Evolutionary conservation across 140 eudicot genomes (phyloP).

Genomic region (Ambrosia hybrid): DNA sequence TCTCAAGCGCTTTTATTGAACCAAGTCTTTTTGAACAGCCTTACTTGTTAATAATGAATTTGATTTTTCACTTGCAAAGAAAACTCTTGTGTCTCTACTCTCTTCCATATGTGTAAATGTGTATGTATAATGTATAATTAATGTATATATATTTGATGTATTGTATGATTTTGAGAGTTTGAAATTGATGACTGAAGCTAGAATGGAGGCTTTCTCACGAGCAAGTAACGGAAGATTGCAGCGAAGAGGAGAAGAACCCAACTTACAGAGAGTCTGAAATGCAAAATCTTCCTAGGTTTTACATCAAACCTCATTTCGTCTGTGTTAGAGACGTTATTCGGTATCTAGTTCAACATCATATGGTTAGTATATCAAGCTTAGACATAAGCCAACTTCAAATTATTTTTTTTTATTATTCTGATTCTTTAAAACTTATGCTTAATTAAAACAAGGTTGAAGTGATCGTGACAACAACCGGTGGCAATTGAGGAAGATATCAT

Average conservation of each 20-base stretch:
- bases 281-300: slow-evolving; percentile 88
- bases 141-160: background rate
- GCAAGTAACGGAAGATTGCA: slow-evolving; percentile 61
- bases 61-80: too few species aligned
- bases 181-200: slow-evolving; percentile 52
- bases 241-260: slow-evolving; percentile 64
- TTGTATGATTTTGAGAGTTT: slow-evolving; percentile 21
- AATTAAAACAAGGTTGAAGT: slow-evolving; percentile 67
- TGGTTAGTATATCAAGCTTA: slow-evolving; percentile 53
- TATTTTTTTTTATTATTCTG: background rate
- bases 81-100: too few species aligned
- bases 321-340: slow-evolving; percentile 79
- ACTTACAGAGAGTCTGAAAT: slow-evolving; percentile 73
- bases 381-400: background rate
- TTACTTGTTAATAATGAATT: too few species aligned
- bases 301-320: slow-evolving; percentile 92
- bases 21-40: too few species aligned
- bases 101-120: too few species aligned
- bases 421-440: background rate
- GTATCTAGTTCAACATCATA: slow-evolving; percentile 81
- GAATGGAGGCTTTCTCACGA: slow-evolving; percentile 95
- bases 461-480: slow-evolving; percentile 93
- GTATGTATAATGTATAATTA: background rate
- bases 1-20: too few species aligned
- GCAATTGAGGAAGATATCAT: slow-evolving; percentile 93